Evolutionary conservation across 1,284 basidiomycete genomes (phyloP).

Genomic region (Athelia sp.): DNA sequence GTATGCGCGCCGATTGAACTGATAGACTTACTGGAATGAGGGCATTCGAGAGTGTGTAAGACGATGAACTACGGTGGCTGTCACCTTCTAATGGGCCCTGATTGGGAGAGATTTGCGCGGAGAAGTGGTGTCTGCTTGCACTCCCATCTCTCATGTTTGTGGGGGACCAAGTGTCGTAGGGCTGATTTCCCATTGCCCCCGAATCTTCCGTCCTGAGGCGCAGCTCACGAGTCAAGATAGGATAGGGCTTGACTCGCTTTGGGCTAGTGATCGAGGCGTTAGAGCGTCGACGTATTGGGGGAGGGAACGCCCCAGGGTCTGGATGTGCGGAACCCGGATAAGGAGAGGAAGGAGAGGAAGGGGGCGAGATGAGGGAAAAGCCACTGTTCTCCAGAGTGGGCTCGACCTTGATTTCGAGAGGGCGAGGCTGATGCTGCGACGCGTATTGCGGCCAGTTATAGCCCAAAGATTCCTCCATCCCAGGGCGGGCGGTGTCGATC

Average conservation of each 20-base stretch:
- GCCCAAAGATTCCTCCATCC: conserved; percentile 31
- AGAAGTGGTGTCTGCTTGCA: neutral
- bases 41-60: conserved; percentile 14
- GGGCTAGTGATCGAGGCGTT: conserved; percentile 20
- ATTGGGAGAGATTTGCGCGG: conserved; percentile 9
- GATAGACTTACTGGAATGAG: neutral
- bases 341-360: conserved; percentile 24
- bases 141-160: neutral
- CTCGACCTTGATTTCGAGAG: conserved; percentile 43
- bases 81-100: conserved; percentile 27
- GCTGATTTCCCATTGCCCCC: neutral
- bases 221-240: conserved; percentile 19
- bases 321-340: conserved; percentile 9
- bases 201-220: conserved; percentile 2
- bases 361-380: conserved; percentile 27
- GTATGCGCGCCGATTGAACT: too few species aligned
- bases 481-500: conserved; percentile 37
- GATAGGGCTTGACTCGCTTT: conserved; percentile 30
- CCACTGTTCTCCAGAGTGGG: conserved; percentile 30
- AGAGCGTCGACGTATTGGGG: conserved; percentile 25
- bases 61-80: conserved; percentile 18
- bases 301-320: conserved; percentile 4
- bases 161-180: neutral
- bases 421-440: conserved; percentile 13
- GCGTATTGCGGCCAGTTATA: conserved; percentile 28